Evolutionary conservation across 2,329 filamentous ascomycete species (phyloP), one percentile per base, ranked within the genome.

Genomic region (Aspergillus carbonarius): DNA sequence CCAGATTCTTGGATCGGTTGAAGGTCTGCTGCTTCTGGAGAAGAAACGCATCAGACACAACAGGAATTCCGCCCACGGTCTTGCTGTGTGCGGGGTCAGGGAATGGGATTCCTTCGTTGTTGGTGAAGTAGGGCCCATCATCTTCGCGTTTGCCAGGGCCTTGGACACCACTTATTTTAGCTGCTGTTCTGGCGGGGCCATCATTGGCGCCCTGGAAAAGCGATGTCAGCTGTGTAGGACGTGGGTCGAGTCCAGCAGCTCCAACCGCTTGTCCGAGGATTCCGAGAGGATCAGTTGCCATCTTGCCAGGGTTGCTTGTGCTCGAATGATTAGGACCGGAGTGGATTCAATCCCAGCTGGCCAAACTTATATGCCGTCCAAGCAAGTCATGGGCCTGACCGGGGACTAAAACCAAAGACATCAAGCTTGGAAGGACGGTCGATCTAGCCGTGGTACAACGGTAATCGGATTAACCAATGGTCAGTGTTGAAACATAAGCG

Each of bases 21-120:
- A 84, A 84, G 17, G 77, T 75, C 69, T 83, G 81, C 69, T 83
- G 81, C 69, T 83, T 83, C 72, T 84, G 81, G 59, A 84, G 75
- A 25, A 84, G 71, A 62, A 82, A 82, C 0, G 78, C 74, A 68
- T 83, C 81, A 62, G 79, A 82, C 5, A 76, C 74, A 0, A 83
- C 67, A 0, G 81, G 81, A 44, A 84, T 76, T 4, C 81, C 82
- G 0, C 81, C 81, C 32, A 82, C 73, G 3, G 78, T 84, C 74
- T 83, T 83, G 72, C 81, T 83, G 66, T 83, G 81, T 15, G 67
- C 57, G 68, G 77, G 72, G 59, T 84, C 81, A 2, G 81, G 82
- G 55, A 77, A 80, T 0, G 81, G 82, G 40, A 79, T 79, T 42
- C 77, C 82, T 59, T 85, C 82, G 52, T 83, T 83, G 64, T 80